Conservation (phyloP, 2,329 filamentous ascomycete species). For the Trichophyton rubrum region DNA sequence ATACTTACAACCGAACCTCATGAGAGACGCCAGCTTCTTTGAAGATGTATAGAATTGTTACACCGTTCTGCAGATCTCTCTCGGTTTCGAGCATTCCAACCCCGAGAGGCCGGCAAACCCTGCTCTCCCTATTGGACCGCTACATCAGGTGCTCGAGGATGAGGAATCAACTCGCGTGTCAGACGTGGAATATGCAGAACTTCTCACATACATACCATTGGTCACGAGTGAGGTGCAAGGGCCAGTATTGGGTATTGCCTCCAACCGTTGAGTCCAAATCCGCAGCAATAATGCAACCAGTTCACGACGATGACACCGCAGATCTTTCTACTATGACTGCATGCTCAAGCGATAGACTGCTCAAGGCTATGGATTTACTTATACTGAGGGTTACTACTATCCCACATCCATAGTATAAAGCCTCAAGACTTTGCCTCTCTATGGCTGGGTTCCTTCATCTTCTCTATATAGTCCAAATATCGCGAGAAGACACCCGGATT, state of each 20-base stretch:
- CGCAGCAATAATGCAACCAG: neutral
- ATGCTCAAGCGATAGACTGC: no score
- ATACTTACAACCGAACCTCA: neutral
- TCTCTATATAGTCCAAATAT: neutral
- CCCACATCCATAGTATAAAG: no score
- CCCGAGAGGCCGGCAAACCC: neutral
- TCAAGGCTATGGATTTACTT: no score
- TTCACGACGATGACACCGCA: no score
- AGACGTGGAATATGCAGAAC: neutral
- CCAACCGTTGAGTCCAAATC: neutral
- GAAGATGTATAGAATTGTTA: neutral
- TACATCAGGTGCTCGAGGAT: neutral
- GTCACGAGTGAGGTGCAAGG: neutral
- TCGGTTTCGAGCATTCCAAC: neutral
- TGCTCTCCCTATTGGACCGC: neutral
- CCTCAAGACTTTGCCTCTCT: neutral
- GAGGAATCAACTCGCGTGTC: constrained; percentile 1
- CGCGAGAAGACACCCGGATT: no score
- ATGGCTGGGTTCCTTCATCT: neutral
- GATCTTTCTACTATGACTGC: no score
- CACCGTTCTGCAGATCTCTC: neutral
- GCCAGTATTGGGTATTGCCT: neutral
- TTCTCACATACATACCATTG: neutral
- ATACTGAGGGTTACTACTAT: no score
- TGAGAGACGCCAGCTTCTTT: neutral